phyloP scores from a whole-genome alignment of 1,139 yeast species.

The Saccharomyces hybrid region DNA sequence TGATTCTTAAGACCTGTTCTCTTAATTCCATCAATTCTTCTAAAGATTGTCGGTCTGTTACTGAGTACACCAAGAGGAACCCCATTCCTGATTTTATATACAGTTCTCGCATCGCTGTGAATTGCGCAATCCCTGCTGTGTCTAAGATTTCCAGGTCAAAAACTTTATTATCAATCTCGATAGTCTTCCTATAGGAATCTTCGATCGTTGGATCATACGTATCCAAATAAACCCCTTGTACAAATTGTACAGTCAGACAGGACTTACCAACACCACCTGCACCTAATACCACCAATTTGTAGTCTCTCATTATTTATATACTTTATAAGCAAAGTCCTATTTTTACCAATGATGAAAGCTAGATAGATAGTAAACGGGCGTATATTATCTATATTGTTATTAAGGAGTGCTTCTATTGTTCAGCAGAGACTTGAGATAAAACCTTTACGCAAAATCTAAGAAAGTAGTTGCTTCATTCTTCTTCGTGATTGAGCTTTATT shows the following conservation, averaged over 20 bases:
- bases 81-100: conserved; percentile 85
- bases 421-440: neutral
- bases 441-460: neutral
- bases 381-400: neutral
- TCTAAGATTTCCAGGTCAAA: conserved; percentile 89
- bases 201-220: conserved; percentile 97
- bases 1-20: conserved; percentile 83
- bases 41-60: conserved; percentile 79
- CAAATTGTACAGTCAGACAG: conserved; percentile 82
- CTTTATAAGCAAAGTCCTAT: neutral
- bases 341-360: neutral
- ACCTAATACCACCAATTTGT: conserved; percentile 86
- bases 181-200: conserved; percentile 88
- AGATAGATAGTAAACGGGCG: neutral
- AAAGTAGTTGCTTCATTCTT: neutral
- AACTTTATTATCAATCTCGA: conserved; percentile 85
- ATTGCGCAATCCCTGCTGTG: conserved; percentile 98
- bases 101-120: conserved; percentile 89
- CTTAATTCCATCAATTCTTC: conserved; percentile 74
- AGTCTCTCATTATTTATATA: conserved; percentile 34
- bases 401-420: neutral
- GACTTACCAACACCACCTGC: conserved; percentile 99
- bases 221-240: conserved; percentile 86
- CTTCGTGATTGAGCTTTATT: neutral
- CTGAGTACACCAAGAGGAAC: conserved; percentile 78